These are phyloP conservation scores for Boletus rex-veris DNA, from an alignment of 768 basidiomycete species.

Conservation along the genomic window DNA sequence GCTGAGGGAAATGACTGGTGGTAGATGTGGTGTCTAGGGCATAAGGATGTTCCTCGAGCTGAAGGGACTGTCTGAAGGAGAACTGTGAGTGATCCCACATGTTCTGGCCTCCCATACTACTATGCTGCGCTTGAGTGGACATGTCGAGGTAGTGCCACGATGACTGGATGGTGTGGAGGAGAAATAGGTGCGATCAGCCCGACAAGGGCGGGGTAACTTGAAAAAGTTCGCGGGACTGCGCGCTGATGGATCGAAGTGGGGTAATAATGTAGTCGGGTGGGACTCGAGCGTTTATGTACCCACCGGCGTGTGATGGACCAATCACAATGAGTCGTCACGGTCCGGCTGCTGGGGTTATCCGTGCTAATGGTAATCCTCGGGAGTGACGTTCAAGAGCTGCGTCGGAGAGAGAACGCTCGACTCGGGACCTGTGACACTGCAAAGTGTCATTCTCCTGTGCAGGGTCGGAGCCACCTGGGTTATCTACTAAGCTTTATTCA, in stretches of 20 bases:
- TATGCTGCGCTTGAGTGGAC: slow-evolving; percentile 20
- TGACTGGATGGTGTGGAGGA: not conserved
- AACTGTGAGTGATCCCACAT: slow-evolving; percentile 20
- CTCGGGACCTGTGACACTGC: not conserved
- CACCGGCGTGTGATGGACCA: not conserved
- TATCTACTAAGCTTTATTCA: too few relatives aligned
- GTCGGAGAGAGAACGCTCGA: too few relatives aligned
- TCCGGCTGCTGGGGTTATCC: slow-evolving; percentile 9
- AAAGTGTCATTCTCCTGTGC: not conserved
- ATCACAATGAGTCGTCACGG: not conserved
- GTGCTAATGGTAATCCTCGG: not conserved
- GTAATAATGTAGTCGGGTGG: not conserved
- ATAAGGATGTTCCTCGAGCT: slow-evolving; percentile 29
- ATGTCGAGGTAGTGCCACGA: slow-evolving; percentile 7
- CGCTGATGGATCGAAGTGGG: not conserved
- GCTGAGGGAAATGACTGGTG: slow-evolving; percentile 10
- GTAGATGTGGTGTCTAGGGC: slow-evolving; percentile 11
- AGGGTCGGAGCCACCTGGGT: not conserved
- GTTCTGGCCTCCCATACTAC: not conserved
- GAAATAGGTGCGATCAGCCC: slow-evolving; percentile 1
- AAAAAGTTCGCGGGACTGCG: not conserved
- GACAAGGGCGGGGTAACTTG: not conserved
- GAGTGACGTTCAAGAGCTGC: too few relatives aligned
- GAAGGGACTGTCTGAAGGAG: slow-evolving; percentile 15
- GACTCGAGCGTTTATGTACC: slow-evolving; percentile 11